Base-by-base conservation (phyloP, 352 stramenopile species). In the Pythium rishiriense region DNA sequence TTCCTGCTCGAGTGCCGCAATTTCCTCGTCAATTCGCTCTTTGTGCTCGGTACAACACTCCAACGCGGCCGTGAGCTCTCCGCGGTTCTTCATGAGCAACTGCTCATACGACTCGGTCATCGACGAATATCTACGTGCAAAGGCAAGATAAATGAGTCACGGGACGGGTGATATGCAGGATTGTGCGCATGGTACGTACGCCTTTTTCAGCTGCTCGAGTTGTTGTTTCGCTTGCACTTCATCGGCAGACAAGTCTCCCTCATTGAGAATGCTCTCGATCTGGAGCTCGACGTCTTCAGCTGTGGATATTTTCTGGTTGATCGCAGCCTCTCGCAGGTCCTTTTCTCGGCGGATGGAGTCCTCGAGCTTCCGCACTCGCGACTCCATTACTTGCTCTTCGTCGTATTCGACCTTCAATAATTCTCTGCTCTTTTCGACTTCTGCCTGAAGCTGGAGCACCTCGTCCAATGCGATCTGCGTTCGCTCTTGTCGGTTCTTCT, bases 241-340 rank as follows among this genome's bases (percentile, higher is more conserved):
- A 59, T 87, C 76, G 35, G 76, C 66, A 2, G 66, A 56, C 14
- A 87, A 68, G 28, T 87, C 82, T 26, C 78, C 61, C 35, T 85
- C 78, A 49, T 90, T 90, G 9, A 76, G 64, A 31, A 91, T 91
- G 25, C 73, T 78, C 43, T 81, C 78, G 41, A 91, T 91, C 61
- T 85, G 74, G 12, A 87, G 63, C 68, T 91, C 85, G 25, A 93
- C 70, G 51, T 91, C 83, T 76, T 89, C 83, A 3, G 74, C 83
- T 41, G 75, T 80, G 1, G 65, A 51, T 3, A 74, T 37, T 39
- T 90, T 89, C 41, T 84, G 73, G 35, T 63, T 64, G 35, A 86
- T 77, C 26, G 52, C 72, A 21, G 68, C 61, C 42, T 80, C 78
- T 19, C 70, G 63, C 25, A 72, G 66, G 48, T 88, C 75, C 50